A percentile compares a stretch with the other conserved stretches of the same genome.
These are phyloP conservation scores for Lodderomyces elongisporus DNA, from an alignment of 1,139 yeast genomes.

Conservation along the genomic window DNA sequence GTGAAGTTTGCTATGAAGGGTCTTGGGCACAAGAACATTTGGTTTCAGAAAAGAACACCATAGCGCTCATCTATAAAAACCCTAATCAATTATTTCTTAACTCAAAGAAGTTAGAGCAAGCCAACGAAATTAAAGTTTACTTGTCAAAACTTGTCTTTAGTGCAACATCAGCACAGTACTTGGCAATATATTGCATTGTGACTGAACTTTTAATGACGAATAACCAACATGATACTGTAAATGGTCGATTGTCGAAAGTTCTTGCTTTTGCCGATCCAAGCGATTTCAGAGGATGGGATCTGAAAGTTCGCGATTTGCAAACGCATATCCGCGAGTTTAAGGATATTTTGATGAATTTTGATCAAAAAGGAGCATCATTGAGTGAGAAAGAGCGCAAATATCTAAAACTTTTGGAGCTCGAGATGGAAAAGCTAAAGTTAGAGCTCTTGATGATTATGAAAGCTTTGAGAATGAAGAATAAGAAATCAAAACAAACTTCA, in stretches of 20 bases:
- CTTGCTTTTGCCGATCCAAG: constrained; percentile 65
- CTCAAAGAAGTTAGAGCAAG: constrained; percentile 15
- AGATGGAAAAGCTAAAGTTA: constrained; percentile 49
- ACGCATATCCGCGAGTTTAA: constrained; percentile 41
- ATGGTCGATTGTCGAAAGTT: constrained; percentile 60
- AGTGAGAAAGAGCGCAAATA: constrained; percentile 22
- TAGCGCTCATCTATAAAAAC: constrained; percentile 55
- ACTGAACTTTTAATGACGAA: constrained; percentile 63
- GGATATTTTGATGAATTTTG: constrained; percentile 43
- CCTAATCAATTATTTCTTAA: constrained; percentile 57
- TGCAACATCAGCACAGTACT: constrained; percentile 72
- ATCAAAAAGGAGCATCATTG: constrained; percentile 23
- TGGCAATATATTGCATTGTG: constrained; percentile 57
- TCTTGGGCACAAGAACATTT: constrained; percentile 45
- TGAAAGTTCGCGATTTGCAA: constrained; percentile 53
- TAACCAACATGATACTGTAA: constrained; percentile 51
- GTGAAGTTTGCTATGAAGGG: constrained; percentile 72
- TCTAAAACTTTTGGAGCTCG: constrained; percentile 46
- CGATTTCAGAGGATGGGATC: constrained; percentile 53
- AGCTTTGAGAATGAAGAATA: constrained; percentile 47
- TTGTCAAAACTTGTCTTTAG: constrained; percentile 65
- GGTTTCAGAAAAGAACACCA: constrained; percentile 59
- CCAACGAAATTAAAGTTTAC: constrained; percentile 44
- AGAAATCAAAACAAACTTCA: constrained; percentile 20
- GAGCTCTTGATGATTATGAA: constrained; percentile 65